Conservation (phyloP, 2,329 filamentous ascomycete genomes). For the Aspergillus novoparasiticus region DNA sequence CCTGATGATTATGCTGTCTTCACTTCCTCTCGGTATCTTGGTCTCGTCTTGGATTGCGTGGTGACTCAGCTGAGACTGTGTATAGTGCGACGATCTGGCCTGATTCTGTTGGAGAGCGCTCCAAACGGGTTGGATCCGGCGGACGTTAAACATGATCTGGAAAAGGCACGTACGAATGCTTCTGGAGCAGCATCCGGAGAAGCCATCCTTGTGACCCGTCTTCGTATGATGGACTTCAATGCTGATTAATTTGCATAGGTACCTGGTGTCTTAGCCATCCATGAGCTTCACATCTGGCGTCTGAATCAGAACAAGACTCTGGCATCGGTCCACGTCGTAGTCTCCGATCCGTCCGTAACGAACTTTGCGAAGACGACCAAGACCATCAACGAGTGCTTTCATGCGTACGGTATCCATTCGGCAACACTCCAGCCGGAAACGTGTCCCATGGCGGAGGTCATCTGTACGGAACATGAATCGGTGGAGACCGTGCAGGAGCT, state of each 20-base stretch:
- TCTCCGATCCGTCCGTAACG: conserved; percentile 58
- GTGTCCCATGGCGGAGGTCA: neutral
- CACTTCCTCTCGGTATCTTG: conserved; percentile 41
- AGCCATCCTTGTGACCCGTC: conserved; percentile 1
- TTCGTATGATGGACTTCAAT: neutral
- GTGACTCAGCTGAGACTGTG: neutral
- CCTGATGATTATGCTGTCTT: conserved; percentile 69
- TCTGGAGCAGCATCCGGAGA: neutral
- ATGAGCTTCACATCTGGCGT: conserved; percentile 73
- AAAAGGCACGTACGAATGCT: conserved; percentile 50
- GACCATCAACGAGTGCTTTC: conserved; percentile 66
- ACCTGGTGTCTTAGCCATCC: conserved; percentile 65
- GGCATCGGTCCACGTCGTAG: conserved; percentile 67
- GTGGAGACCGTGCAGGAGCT: neutral
- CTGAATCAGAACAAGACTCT: conserved; percentile 69
- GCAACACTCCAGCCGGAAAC: conserved; percentile 69
- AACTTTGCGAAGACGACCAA: conserved; percentile 63
- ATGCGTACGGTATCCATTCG: conserved; percentile 71
- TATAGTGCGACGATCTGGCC: conserved; percentile 46
- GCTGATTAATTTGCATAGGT: conserved; percentile 47
- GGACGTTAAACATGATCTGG: conserved; percentile 68
- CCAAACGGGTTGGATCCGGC: conserved; percentile 61
- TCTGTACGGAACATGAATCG: neutral
- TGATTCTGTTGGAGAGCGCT: conserved; percentile 67
- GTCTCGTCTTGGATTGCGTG: neutral